Conservation (phyloP, 2,329 filamentous ascomycete species). For the Xylaria sp. region DNA sequence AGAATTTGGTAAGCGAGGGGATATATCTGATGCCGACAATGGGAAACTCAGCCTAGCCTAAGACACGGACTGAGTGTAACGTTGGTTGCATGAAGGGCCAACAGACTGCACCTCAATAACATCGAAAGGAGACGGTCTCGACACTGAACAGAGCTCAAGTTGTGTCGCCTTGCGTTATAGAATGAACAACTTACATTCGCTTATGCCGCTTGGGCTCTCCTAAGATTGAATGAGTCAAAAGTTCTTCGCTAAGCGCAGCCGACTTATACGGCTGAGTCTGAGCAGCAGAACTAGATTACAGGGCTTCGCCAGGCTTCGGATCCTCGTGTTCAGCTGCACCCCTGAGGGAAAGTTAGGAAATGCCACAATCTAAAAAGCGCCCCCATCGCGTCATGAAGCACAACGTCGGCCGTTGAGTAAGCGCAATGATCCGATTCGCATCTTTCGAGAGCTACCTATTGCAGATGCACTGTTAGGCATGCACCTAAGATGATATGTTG, state of each 20-base stretch:
- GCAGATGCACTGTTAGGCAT: constrained; percentile 9
- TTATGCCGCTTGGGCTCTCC: not conserved
- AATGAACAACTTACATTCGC: not conserved
- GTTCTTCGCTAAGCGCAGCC: constrained; percentile 1
- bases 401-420: constrained; percentile 6
- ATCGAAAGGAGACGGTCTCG: not conserved
- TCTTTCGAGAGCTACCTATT: constrained; percentile 17
- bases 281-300: constrained; percentile 1
- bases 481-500: constrained; percentile 17
- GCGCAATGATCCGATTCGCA: constrained; percentile 8
- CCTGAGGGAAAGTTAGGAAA: constrained; percentile 3
- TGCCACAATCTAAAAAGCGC: constrained; percentile 2
- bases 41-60: not conserved
- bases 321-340: constrained; percentile 19
- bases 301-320: constrained; percentile 2
- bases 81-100: constrained; percentile 19
- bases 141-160: not conserved
- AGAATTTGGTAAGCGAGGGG: constrained; percentile 30
- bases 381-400: constrained; percentile 1
- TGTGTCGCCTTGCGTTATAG: not conserved
- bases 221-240: not conserved
- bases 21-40: not conserved
- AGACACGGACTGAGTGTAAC: constrained; percentile 23
- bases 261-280: constrained; percentile 10
- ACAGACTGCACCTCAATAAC: not conserved